These are phyloP conservation scores for Neurospora pannonica DNA, from an alignment of 495 filamentous ascomycete genomes.

Conservation along the genomic window DNA sequence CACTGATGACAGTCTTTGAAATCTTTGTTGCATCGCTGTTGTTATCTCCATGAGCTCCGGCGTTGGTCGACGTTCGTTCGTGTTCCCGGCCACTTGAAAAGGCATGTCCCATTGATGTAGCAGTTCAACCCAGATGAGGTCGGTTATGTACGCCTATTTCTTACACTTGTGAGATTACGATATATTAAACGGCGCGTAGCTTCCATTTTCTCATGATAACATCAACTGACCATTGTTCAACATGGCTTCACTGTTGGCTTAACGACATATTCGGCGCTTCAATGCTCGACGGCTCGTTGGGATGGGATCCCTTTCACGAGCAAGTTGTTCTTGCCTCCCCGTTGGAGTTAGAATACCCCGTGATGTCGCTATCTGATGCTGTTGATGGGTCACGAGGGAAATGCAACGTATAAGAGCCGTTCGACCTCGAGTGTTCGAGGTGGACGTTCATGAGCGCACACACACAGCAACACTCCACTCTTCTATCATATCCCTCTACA, in stretches of 20 bases:
- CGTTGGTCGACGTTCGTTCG: not conserved
- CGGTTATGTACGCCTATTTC: not conserved
- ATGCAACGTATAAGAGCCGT: not conserved
- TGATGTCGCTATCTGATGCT: not conserved
- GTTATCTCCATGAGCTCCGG: not conserved
- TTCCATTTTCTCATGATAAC: not conserved
- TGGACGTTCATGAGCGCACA: not conserved
- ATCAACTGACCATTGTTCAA: not conserved
- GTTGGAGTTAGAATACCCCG: not conserved
- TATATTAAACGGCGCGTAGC: not conserved
- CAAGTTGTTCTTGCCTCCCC: not conserved
- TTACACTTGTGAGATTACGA: not conserved
- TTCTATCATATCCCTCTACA: not conserved
- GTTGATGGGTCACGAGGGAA: not conserved
- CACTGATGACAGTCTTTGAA: not conserved
- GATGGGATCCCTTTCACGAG: not conserved
- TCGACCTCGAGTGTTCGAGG: not conserved
- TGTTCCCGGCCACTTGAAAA: not conserved
- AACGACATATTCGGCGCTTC: not conserved
- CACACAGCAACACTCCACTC: not conserved
- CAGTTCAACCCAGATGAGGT: not conserved
- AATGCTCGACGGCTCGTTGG: not conserved
- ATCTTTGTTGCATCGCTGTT: not conserved
- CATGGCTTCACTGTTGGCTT: not conserved
- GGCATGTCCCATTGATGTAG: not conserved